Percentiles rank a stretch among this genome's conserved stretches.
Conservation (phyloP, 1,139 yeast genomes). For the Geotrichum macrosporum region DNA sequence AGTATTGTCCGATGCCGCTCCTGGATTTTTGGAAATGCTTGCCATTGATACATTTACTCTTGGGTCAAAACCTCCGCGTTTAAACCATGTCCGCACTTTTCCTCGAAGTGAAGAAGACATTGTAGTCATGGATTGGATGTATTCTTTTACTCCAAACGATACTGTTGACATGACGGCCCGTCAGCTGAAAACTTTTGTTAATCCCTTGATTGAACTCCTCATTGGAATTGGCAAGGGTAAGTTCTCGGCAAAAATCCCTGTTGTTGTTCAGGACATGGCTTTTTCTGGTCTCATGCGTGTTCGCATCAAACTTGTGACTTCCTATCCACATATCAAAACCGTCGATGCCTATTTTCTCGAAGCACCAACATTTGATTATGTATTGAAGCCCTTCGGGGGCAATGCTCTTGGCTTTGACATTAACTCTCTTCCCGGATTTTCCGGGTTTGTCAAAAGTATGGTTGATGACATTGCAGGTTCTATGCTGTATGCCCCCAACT, state of each 20-base stretch:
- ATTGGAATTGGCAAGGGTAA: constrained; percentile 43
- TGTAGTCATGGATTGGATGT: constrained; percentile 92
- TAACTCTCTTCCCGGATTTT: constrained; percentile 78
- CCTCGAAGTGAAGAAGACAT: constrained; percentile 84
- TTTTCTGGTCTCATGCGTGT: constrained; percentile 70
- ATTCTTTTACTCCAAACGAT: constrained; percentile 88
- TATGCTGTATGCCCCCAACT: constrained; percentile 78
- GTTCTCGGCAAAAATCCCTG: constrained; percentile 40
- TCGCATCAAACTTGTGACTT: constrained; percentile 80
- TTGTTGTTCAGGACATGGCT: constrained; percentile 46
- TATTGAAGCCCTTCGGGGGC: constrained; percentile 70
- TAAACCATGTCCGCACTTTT: constrained; percentile 82
- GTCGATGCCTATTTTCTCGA: constrained; percentile 78
- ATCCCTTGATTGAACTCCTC: constrained; percentile 56
- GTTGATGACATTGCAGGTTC: constrained; percentile 83
- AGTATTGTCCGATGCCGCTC: constrained; percentile 66
- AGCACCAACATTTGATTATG: constrained; percentile 83
- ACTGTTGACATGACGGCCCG: constrained; percentile 75
- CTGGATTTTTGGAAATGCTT: constrained; percentile 72
- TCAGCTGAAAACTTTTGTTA: constrained; percentile 76
- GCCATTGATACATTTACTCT: constrained; percentile 87
- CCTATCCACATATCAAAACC: constrained; percentile 90
- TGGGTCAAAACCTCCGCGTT: constrained; percentile 92
- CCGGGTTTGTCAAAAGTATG: constrained; percentile 77
- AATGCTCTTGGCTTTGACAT: constrained; percentile 81